These are phyloP conservation scores for Cyberlindnera xishuangbannaensis DNA, from an alignment of 805 yeast species.

Conservation along the genomic window DNA sequence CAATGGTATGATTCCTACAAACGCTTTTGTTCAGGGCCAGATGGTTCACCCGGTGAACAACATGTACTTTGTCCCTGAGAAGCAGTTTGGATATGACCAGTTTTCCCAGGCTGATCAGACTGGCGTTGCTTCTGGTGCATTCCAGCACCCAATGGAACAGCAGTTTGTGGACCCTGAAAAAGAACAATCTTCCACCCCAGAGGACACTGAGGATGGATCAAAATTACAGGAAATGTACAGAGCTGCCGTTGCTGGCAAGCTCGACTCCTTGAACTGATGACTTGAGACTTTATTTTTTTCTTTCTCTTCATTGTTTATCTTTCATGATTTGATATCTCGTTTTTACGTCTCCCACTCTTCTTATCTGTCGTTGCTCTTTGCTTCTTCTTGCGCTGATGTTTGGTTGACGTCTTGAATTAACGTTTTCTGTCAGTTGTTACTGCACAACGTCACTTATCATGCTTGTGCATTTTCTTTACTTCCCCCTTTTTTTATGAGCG, in stretches of 20 bases:
- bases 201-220: constrained; percentile 11
- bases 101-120: too few relatives aligned
- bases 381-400: too few relatives aligned
- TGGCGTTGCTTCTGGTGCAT: too few relatives aligned
- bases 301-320: too few relatives aligned
- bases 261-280: constrained; percentile 18
- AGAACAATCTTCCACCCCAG: constrained; percentile 3
- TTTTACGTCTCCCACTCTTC: too few relatives aligned
- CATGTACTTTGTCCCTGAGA: constrained; percentile 19
- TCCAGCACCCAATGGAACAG: constrained; percentile 7
- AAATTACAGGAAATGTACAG: constrained; percentile 24
- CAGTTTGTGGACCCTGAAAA: constrained; percentile 1
- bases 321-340: too few relatives aligned
- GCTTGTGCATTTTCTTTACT: too few relatives aligned
- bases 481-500: too few relatives aligned
- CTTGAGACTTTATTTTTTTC: background rate
- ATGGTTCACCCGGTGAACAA: constrained; percentile 12
- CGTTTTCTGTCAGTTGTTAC: too few relatives aligned
- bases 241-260: constrained; percentile 23
- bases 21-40: constrained; percentile 10
- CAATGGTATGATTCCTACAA: constrained; percentile 3
- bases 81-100: constrained; percentile 8
- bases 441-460: too few relatives aligned
- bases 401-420: too few relatives aligned
- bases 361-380: too few relatives aligned